Base-by-base conservation (phyloP, 225 moss, liverwort and hornwort genomes). In the Bryum argenteum region DNA sequence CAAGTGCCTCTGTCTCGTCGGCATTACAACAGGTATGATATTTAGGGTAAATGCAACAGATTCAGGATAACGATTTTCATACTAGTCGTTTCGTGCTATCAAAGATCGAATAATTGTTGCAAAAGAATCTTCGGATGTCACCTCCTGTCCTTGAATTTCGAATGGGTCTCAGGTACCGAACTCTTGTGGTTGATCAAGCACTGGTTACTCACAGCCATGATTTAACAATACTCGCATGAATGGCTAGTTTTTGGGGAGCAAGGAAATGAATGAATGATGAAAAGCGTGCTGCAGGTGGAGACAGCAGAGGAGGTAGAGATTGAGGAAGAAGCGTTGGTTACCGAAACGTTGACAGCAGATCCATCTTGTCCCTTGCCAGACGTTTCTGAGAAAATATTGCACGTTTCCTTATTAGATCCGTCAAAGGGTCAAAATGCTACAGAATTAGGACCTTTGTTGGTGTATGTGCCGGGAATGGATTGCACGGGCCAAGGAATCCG, bases 401-500 rank as follows among this genome's bases (percentile, higher is more conserved):
- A 74, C n/a, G 84, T 96, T 24, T 74, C 91, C 41, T 52, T 96
- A 26, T 39, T 90, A 17, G 82, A 89, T 78, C 85, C 91, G 11
- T 65, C 74, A 42, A 77, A 58, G 42, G 33, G 65, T 18, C 69
- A 72, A 37, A 23, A 37, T 11, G 20, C 81, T 50, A 26, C 79
- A 38, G 12, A 57, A 37, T 44, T 69, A n/a, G 74, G 66, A 52
- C 93, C 91, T n/a, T 66, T 96, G 63, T 80, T 96, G 61, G 47
- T 96, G 14, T 96, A 96, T 74, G 90, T 93, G 53, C 91, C 96
- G 42, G 96, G 96, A 61, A 96, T 96, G 96, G 96, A 96, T 72
- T 84, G 88, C 77, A 89, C 88, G 2, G 96, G 96, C 11, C 91
- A 96, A 81, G 93, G 96, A 53, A 79, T 96, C 6, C 79, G 81